Evolutionary conservation across 768 basidiomycete genomes (phyloP), one percentile per base, ranked within the genome.

Genomic region (Mycena olivaceomarginata): DNA sequence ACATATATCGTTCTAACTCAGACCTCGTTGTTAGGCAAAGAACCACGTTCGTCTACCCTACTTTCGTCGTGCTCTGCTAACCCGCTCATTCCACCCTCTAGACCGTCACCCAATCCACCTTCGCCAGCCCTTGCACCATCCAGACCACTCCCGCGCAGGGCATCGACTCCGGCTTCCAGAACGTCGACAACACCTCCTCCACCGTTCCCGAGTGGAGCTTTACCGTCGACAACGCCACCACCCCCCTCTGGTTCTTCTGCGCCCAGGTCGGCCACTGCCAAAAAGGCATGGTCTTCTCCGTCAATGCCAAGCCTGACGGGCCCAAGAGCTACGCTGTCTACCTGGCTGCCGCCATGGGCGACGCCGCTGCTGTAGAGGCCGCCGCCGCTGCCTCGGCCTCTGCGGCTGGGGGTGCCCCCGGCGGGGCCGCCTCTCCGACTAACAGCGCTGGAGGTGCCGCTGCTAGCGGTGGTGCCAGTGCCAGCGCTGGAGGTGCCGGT

Each of bases 231-330:
- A 85, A 91, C 80, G 83, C 85, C 20, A 83, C 86, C n/a, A 78
- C 85, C 4, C 91, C 93, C 13, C 83, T 92, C 37, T 94, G 92
- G 92, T 92, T 93, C 88, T 92, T 87, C 88, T 93, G 92, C 77
- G 87, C 86, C 20, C 92, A 93, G 83, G 65, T 56, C 72, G 89
- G 85, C 74, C 91, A 92, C 82, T 94, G 92, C 82, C 74, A 84
- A 43, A 39, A 63, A 7, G 92, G 92, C 78, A 92, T 93, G 92
- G 92, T 93, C 63, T 93, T 93, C 83, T 89, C 92, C 31, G 83
- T 93, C 41, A 92, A 93, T 82, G 75, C 88, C 90, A 15, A 88
- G 87, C 39, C 31, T 11, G 43, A 40, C 51, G 25, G 57, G 7
- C 81, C 84, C 25, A 91, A 90, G 85, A 87, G 83, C 65, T 92